Conservation (phyloP, 2,329 filamentous ascomycete species). For the Monosporascus sp. region DNA sequence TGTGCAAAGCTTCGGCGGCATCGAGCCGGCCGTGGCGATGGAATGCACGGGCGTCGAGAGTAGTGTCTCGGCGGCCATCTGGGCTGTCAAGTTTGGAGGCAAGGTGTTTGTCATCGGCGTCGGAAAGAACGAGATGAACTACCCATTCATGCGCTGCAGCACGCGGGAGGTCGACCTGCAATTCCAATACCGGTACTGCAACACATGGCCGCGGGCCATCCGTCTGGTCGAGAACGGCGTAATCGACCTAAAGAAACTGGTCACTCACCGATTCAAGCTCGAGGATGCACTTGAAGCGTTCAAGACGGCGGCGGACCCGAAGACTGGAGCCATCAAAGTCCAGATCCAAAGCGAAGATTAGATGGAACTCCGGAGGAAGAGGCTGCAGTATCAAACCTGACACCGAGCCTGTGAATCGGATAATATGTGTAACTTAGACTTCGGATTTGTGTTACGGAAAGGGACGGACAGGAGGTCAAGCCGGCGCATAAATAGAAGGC, state of each 20-base stretch:
- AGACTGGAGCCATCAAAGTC: conserved; percentile 95
- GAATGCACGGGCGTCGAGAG: conserved; percentile 96
- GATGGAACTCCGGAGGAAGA: background rate
- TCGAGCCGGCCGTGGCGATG: conserved; percentile 77
- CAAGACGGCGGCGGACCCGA: conserved; percentile 79
- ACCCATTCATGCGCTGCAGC: conserved; percentile 91
- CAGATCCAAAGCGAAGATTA: conserved; percentile 74
- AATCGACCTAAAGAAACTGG: conserved; percentile 73
- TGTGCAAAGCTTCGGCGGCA: conserved; percentile 66
- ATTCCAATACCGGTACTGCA: conserved; percentile 94
- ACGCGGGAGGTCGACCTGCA: conserved; percentile 91
- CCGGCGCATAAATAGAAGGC: too few relatives aligned
- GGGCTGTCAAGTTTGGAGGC: conserved; percentile 88
- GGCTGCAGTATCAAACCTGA: background rate
- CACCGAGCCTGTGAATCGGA: too few relatives aligned
- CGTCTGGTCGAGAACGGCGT: conserved; percentile 79
- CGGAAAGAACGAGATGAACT: conserved; percentile 89
- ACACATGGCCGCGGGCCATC: conserved; percentile 94
- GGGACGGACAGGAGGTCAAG: too few relatives aligned
- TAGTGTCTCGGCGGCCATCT: conserved; percentile 80
- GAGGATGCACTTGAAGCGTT: conserved; percentile 90
- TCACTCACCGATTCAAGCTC: conserved; percentile 81
- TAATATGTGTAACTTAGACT: too few relatives aligned
- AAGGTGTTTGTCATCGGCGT: conserved; percentile 97
- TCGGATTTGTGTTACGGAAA: too few relatives aligned